phyloP scores from a whole-genome alignment of 805 yeast species.

The Ascoidea rubescens region DNA sequence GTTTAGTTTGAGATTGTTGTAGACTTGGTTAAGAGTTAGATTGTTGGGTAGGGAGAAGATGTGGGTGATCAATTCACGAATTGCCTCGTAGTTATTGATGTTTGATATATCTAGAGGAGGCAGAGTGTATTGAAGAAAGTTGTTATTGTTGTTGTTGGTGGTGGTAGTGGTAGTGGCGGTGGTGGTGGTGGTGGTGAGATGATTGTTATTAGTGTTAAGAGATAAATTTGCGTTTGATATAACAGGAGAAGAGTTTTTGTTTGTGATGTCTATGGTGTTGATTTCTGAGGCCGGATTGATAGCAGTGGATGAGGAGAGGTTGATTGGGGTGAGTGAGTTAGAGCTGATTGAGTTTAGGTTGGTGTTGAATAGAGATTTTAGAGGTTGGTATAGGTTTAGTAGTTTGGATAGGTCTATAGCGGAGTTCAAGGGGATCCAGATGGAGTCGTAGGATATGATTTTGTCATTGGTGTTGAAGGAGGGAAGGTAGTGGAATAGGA shows the following conservation, averaged over 20 bases:
- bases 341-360: background rate
- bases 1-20: constrained; percentile 15
- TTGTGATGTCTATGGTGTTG: constrained; percentile 14
- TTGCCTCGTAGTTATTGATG: constrained; percentile 21
- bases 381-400: constrained; percentile 1
- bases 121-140: constrained; percentile 16
- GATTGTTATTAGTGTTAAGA: constrained; percentile 14
- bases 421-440: constrained; percentile 7
- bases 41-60: constrained; percentile 29
- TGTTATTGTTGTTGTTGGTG: too few relatives aligned
- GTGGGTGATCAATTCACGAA: constrained; percentile 33
- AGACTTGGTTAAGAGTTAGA: constrained; percentile 14
- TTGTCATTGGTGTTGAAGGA: background rate
- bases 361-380: background rate
- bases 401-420: constrained; percentile 4
- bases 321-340: constrained; percentile 3
- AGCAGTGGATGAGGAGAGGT: constrained; percentile 18
- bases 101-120: constrained; percentile 25
- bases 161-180: background rate
- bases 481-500: background rate
- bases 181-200: constrained; percentile 6
- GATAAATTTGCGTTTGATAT: constrained; percentile 24
- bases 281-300: constrained; percentile 7
- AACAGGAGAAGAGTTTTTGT: background rate
- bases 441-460: background rate